Evolutionary conservation across 2,329 filamentous ascomycete genomes (phyloP).

Genomic region (Calonectria leucothoes): DNA sequence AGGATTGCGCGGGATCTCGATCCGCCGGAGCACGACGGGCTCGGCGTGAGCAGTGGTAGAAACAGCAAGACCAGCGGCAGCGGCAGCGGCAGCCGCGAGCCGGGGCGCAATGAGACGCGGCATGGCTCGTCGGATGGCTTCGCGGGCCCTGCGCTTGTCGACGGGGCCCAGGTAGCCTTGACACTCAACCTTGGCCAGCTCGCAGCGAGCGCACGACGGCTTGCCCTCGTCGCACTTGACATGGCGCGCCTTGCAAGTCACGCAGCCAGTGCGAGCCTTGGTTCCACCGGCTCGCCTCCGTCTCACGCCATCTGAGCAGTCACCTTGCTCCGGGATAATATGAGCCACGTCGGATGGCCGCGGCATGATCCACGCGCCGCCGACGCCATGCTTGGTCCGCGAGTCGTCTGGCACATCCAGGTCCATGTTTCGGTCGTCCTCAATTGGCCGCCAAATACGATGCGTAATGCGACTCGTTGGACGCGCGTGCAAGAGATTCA

Average conservation of each 20-base stretch:
- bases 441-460: background rate
- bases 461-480: background rate
- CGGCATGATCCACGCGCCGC: background rate
- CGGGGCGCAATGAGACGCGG: background rate
- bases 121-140: background rate
- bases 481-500: background rate
- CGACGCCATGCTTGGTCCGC: background rate
- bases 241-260: constrained; percentile 1
- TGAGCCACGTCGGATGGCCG: background rate
- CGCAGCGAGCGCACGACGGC: background rate
- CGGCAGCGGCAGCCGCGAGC: background rate
- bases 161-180: background rate
- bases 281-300: background rate
- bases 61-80: too few species aligned
- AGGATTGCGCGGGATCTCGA: background rate
- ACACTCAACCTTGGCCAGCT: background rate
- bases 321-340: background rate
- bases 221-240: constrained; percentile 9
- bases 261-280: constrained; percentile 2
- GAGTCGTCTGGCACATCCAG: background rate
- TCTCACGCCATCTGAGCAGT: background rate
- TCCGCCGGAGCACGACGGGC: background rate
- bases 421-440: background rate
- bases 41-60: background rate
- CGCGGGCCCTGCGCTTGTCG: background rate